Base-by-base conservation (phyloP, 495 filamentous ascomycete genomes). In the Aspergillus haitiensis region DNA sequence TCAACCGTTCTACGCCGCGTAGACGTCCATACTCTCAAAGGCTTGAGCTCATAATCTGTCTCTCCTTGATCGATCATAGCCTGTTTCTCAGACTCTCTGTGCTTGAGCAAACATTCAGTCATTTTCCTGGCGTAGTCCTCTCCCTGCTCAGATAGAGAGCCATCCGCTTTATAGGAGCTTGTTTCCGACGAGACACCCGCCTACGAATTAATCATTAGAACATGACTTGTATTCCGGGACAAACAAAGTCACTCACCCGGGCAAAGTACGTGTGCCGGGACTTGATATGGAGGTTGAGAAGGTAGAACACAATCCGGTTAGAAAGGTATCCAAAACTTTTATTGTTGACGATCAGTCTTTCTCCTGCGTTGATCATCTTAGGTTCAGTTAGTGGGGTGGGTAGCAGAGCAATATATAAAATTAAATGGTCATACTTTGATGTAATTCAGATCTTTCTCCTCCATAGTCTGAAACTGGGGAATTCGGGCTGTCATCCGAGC, bases 251-350 rank as follows among this genome's bases (percentile, higher is more conserved):
- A 82, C 64, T 76, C 78, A 72, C 90, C 83, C 94, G 83, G 39
- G 87, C 95, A 73, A 98, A 98, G 74, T 96, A 98, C 12, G 92
- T 97, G 56, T 89, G 88, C 52, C 93, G 83, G 21, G 87, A 88
- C 69, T 98, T 97, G 74, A 97, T 96, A 71, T 98, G 95, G 16
- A 97, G 83, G 69, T 99, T 99, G 60, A 97, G 88, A 40, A 99
- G 82, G 70, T 97, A 99, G 73, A 98, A 98, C 42, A 99, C 93
- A 56, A 99, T 98, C 44, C 94, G 84, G 69, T 98, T 90, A 15
- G 91, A 93, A 35, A 99, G 82, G 70, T 98, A 99, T 33, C 91
- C 92, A 72, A 98, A 98, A 66, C 86, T 89, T 68, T 92, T 89
- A 63, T 97, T 97, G 78, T 98, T 99, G 65, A 97, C 90, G 57